Evolutionary conservation across 1,139 yeast genomes (phyloP).

Genomic region (Insectozyma bohioensis): DNA sequence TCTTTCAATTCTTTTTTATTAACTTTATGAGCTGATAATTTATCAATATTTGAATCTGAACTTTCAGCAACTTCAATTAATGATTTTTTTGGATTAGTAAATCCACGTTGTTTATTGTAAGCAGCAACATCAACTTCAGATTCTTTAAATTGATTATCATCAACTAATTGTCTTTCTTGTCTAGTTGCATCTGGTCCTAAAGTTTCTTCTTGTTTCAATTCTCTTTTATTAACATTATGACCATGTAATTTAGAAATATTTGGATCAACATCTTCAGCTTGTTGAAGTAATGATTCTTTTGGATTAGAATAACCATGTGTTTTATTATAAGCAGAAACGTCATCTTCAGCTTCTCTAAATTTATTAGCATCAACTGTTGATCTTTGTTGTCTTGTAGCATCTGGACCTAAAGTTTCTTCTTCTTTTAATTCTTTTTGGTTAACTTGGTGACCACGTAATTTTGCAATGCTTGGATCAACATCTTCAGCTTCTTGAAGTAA

Average conservation of each 20-base stretch:
- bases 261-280: constrained; percentile 22
- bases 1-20: constrained; percentile 7
- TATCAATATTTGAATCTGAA: constrained; percentile 21
- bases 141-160: constrained; percentile 10
- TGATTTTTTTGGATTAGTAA: constrained; percentile 23
- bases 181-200: constrained; percentile 6
- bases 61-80: constrained; percentile 31
- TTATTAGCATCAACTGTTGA: constrained; percentile 12
- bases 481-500: constrained; percentile 31
- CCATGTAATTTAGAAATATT: constrained; percentile 23
- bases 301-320: constrained; percentile 26
- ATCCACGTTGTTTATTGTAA: constrained; percentile 30
- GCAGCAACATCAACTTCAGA: constrained; percentile 26
- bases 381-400: constrained; percentile 7
- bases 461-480: constrained; percentile 21
- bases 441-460: constrained; percentile 18
- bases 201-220: constrained; percentile 7
- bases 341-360: constrained; percentile 20
- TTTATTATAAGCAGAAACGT: constrained; percentile 28
- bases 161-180: constrained; percentile 7
- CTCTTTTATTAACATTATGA: constrained; percentile 14
- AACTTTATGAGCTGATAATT: constrained; percentile 18
- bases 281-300: constrained; percentile 23
- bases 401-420: constrained; percentile 5
- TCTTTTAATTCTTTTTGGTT: constrained; percentile 7